These are phyloP conservation scores for Fusarium sp. DNA, from an alignment of 2,329 filamentous ascomycete genomes.

Conservation along the genomic window DNA sequence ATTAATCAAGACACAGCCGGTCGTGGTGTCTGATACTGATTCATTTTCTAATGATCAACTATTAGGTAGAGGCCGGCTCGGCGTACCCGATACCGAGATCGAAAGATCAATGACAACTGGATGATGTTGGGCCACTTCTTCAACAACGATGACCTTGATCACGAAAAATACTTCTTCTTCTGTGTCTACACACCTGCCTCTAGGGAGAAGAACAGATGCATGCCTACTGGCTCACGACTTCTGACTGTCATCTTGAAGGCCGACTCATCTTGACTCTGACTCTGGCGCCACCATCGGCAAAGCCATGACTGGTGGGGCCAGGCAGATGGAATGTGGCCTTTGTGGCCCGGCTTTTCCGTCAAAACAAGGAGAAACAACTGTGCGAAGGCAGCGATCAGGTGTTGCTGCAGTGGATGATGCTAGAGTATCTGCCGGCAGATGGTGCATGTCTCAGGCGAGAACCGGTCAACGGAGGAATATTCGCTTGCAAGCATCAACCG, in stretches of 20 bases:
- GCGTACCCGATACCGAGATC: background rate
- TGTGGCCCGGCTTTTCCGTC: background rate
- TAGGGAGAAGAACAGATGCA: too few relatives aligned
- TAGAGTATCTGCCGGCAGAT: background rate
- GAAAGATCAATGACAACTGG: background rate
- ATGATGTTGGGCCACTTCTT: background rate
- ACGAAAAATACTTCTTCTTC: background rate
- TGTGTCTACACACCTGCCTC: background rate
- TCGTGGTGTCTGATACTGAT: background rate
- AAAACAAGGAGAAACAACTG: background rate
- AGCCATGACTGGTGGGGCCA: background rate
- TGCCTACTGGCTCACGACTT: too few relatives aligned
- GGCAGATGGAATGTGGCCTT: background rate
- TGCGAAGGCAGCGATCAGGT: background rate
- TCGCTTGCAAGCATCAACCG: background rate
- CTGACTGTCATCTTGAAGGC: background rate
- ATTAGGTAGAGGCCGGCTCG: background rate
- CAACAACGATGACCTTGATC: background rate
- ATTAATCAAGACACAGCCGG: rapidly evolving
- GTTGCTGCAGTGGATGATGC: background rate
- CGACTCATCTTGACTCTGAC: background rate
- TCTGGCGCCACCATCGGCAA: background rate
- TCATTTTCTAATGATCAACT: background rate
- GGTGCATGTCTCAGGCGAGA: background rate
- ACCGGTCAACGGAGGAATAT: background rate